Evolutionary conservation across 805 yeast genomes (phyloP), one percentile per base, ranked within the genome.

Genomic region (Nakazawaea peltata): DNA sequence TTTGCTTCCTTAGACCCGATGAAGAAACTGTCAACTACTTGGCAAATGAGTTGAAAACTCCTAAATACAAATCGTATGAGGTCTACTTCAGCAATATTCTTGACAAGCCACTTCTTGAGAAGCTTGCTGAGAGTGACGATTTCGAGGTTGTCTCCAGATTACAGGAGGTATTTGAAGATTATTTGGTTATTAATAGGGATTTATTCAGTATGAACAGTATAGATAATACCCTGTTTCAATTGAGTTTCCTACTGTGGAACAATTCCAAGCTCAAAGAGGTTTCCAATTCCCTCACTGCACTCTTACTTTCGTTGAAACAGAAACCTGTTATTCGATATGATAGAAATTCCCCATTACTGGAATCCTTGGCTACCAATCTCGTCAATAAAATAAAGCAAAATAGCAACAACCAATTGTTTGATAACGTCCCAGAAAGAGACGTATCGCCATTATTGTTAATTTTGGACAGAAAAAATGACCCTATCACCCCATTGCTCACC

Each of bases 121-220:
- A 83, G 33, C 53, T 92, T 31, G 97, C 98, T 0, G 95, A 86
- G 54, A 72, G 84, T 3, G 99, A 92, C 55, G 92, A 84, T 50
- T 66, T 77, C 48, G 97, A 90, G 52, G 74, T 77, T 8, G 81
- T 92, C 8, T 61, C 68, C 4, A 72, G 72, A 40, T 86, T 92
- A 4, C 76, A 81, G 34, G 98, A 92, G 51, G 52, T 88, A 26
- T 92, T 86, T 52, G 83, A 80, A 46, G 97, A 92, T 56, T 88
- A 81, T 52, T 66, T 74, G 42, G 77, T 84, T 6, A 58, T 90
- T 36, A 85, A 85, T 54, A 66, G 65, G 40, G 81, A 83, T 46
- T 58, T 90, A 23, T 77, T 51, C 48, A 60, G 72, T 0, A 46
- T 69, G n/a, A 64, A 61, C 34, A 37, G 62, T 28, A 65, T 64